Conservation (phyloP, 140 eudicot species). For the Anethum foeniculum region DNA sequence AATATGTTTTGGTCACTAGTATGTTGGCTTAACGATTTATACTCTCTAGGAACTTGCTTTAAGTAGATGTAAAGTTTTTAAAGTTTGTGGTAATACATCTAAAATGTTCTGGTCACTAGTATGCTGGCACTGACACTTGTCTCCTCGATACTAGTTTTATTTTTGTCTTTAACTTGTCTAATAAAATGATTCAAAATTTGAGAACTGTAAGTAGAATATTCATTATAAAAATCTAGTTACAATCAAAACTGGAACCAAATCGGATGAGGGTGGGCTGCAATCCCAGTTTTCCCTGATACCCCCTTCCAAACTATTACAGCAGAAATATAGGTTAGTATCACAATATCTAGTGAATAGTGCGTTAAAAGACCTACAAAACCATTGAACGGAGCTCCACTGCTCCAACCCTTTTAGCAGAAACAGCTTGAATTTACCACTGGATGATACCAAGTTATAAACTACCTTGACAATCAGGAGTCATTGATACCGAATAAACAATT, state of each 20-base stretch:
- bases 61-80: background rate
- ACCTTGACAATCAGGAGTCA: too few species aligned
- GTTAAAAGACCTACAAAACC: too few species aligned
- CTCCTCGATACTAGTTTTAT: background rate
- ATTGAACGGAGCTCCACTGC: too few species aligned
- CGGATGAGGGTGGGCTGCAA: background rate
- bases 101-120: background rate
- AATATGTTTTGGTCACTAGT: background rate
- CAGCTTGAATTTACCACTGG: too few species aligned
- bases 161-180: background rate
- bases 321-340: too few species aligned
- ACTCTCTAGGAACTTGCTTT: background rate
- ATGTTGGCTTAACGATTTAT: background rate
- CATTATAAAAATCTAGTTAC: background rate
- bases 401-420: too few species aligned
- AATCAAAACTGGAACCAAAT: too few species aligned
- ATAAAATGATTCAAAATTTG: too few species aligned
- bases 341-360: too few species aligned
- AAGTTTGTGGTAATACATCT: background rate
- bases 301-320: too few species aligned
- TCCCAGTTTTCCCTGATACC: background rate
- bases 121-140: background rate
- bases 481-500: too few species aligned
- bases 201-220: background rate
- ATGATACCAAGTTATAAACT: too few species aligned